These are phyloP conservation scores for Cucumis hystrix DNA, from an alignment of 306 rosid species.

Conservation along the genomic window DNA sequence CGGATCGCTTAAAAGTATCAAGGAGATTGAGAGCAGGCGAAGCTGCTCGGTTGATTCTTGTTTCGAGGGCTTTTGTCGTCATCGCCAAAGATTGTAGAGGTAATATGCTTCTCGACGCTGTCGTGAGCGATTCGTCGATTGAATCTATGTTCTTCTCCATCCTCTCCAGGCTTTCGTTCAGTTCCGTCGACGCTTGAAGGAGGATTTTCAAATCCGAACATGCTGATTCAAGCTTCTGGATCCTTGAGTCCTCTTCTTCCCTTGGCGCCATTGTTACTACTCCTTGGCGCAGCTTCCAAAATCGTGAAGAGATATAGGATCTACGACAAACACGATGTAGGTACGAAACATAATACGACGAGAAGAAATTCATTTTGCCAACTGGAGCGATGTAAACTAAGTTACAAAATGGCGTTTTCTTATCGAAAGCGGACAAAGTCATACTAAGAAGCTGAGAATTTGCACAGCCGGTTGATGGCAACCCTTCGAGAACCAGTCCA, in stretches of 20 bases:
- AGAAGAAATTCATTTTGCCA: background rate
- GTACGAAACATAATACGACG: slow-evolving; percentile 24
- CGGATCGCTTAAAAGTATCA: slow-evolving; percentile 36
- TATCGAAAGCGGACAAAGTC: slow-evolving; percentile 19
- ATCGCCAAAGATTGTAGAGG: slow-evolving; percentile 66
- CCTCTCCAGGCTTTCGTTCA: slow-evolving; percentile 24
- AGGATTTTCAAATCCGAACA: slow-evolving; percentile 40
- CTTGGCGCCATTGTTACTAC: slow-evolving; percentile 23
- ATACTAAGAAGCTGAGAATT: slow-evolving; percentile 14
- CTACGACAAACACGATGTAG: slow-evolving; percentile 5
- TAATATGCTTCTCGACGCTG: slow-evolving; percentile 36
- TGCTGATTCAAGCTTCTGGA: slow-evolving; percentile 33
- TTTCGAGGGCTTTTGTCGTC: slow-evolving; percentile 73
- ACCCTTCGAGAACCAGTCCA: slow-evolving; percentile 1
- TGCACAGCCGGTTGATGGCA: slow-evolving; percentile 24
- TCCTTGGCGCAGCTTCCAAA: background rate
- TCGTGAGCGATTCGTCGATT: slow-evolving; percentile 33
- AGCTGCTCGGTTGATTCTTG: slow-evolving; percentile 55
- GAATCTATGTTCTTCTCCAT: slow-evolving; percentile 37
- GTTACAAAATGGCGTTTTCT: slow-evolving; percentile 46
- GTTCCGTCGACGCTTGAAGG: slow-evolving; percentile 25
- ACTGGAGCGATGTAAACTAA: slow-evolving; percentile 33
- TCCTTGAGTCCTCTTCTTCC: slow-evolving; percentile 13
- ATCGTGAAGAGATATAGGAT: background rate
- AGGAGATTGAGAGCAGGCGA: slow-evolving; percentile 60